Percentiles rank a stretch among this genome's conserved stretches.
Conservation (phyloP, 1,284 basidiomycete species). For the Ganoderma lucidum region DNA sequence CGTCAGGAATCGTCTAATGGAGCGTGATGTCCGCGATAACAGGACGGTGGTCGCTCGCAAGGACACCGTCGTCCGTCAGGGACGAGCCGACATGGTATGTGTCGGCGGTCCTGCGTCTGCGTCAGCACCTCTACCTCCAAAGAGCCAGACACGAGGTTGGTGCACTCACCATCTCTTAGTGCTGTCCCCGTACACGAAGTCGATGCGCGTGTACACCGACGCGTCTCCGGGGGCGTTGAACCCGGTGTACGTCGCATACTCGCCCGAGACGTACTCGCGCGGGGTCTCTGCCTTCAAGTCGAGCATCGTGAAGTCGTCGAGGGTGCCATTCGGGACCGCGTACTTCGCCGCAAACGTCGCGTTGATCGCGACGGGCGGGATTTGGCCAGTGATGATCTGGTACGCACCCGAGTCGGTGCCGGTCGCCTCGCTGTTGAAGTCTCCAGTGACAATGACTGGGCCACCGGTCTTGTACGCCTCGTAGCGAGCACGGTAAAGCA, state of each 20-base stretch:
- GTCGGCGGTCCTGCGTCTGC: conserved; percentile 44
- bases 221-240: conserved; percentile 52
- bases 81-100: conserved; percentile 52
- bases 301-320: conserved; percentile 51
- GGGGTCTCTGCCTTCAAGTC: conserved; percentile 56
- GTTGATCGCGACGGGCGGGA: conserved; percentile 50
- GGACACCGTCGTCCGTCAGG: conserved; percentile 60
- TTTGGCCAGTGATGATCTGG: conserved; percentile 54
- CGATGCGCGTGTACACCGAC: conserved; percentile 53
- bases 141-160: not conserved
- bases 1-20: conserved; percentile 16
- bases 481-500: conserved; percentile 57
- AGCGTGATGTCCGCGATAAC: conserved; percentile 52
- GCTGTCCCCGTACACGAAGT: conserved; percentile 61
- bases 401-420: conserved; percentile 59
- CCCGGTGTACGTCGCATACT: conserved; percentile 64
- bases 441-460: conserved; percentile 59
- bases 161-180: conserved; percentile 54
- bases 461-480: conserved; percentile 50
- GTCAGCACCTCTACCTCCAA: not conserved
- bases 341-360: conserved; percentile 53
- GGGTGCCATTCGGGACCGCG: conserved; percentile 42
- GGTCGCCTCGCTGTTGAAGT: conserved; percentile 60
- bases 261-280: conserved; percentile 51
- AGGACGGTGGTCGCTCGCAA: conserved; percentile 64